A percentile compares a stretch with the other conserved stretches of the same genome.
Conservation (phyloP, 352 stramenopile genomes). For the Globisporangium parvum region DNA sequence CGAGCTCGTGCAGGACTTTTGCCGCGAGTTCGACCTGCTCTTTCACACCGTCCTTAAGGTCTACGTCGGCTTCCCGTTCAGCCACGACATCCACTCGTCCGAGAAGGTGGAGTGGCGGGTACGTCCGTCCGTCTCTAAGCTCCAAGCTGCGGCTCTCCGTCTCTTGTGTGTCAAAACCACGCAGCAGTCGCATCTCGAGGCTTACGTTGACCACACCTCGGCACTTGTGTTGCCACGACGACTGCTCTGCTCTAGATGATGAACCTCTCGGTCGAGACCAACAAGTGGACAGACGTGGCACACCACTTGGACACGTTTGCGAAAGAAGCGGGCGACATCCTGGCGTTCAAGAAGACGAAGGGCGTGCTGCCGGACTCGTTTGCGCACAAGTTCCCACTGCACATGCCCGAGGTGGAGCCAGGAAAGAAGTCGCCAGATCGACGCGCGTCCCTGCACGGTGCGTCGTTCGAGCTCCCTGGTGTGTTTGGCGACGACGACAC, state of each 20-base stretch:
- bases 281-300: slow-evolving; percentile 40
- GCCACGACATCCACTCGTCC: slow-evolving; percentile 81
- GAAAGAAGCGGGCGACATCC: slow-evolving; percentile 61
- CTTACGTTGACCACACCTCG: no score
- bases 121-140: slow-evolving; percentile 7
- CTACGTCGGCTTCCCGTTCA: slow-evolving; percentile 82
- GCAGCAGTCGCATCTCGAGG: no score
- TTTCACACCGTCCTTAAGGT: slow-evolving; percentile 70
- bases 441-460: slow-evolving; percentile 19
- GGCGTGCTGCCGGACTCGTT: slow-evolving; percentile 61
- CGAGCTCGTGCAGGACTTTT: slow-evolving; percentile 68
- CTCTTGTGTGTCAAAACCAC: neutral
- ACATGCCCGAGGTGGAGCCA: slow-evolving; percentile 43
- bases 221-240: no score
- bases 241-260: slow-evolving; percentile 29
- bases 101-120: slow-evolving; percentile 86
- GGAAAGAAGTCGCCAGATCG: slow-evolving; percentile 42
- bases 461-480: slow-evolving; percentile 29
- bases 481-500: slow-evolving; percentile 18
- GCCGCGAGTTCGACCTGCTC: slow-evolving; percentile 49
- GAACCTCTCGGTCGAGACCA: slow-evolving; percentile 46
- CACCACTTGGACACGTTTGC: slow-evolving; percentile 63
- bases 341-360: slow-evolving; percentile 58
- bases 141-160: no score
- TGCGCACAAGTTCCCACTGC: slow-evolving; percentile 49